Evolutionary conservation across 2,329 filamentous ascomycete species (phyloP), one percentile per base, ranked within the genome.

Genomic region (Aotearoamyces nothofagi): DNA sequence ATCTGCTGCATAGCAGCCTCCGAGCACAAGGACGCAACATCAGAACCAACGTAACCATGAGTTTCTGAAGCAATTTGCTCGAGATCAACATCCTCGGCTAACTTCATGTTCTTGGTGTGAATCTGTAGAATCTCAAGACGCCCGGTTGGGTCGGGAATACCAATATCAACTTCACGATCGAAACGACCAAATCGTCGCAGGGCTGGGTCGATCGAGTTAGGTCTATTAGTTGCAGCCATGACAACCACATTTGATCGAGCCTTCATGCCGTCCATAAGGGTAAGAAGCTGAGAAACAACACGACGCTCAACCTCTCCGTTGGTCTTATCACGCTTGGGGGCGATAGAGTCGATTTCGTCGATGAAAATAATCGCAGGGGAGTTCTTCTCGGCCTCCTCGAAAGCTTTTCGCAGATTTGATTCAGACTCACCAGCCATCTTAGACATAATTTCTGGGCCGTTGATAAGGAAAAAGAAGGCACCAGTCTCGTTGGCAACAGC

Each of bases 51-150:
- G 48, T 96, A 98, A 62, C 90, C 90, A 64, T 98, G 90, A 26
- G 90, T 98, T 66, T 98, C 90, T 16, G 90, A 74, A 31, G 90
- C 90, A 49, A 98, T 94, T 49, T 84, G 78, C 65, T 94, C 87
- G 24, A 98, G 72, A 49, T 98, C 90, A 37, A 98, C 90, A 46
- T 96, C 90, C 33, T 96, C 90, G 35, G 61, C 84, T 37, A 98
- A 73, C 69, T 98, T 98, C 90, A 98, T 98, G 72, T 98, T 98
- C 78, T 98, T 98, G 58, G 90, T 98, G 70, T 98, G 90, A 44
- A 98, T 98, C 59, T 92, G 83, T 36, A 98, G 76, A 51, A 98
- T 96, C 69, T 98, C 90, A 20, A 98, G 79, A 69, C 90, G 90
- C 39, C 90, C 90, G 46, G 87, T 96, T 29, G 90, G 90, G 61